Percentiles rank a stretch among this genome's conserved stretches.
These are phyloP conservation scores for Grosmannia clavigera DNA, from an alignment of 2,329 filamentous ascomycete genomes.

Conservation along the genomic window DNA sequence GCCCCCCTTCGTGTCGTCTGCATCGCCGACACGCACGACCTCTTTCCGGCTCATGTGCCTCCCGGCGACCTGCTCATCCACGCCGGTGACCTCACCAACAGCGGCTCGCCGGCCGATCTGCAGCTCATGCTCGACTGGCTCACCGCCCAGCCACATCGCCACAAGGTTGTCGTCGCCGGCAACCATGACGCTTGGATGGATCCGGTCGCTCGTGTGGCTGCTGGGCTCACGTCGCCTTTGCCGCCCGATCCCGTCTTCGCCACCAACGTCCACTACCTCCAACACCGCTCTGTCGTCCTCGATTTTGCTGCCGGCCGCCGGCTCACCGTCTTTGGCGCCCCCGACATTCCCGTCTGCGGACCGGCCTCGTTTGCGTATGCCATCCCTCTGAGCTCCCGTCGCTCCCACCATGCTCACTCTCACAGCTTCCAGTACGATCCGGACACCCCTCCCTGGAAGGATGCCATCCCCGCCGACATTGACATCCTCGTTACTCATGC, in stretches of 20 bases:
- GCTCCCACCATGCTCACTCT: neutral
- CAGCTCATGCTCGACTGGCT: constrained; percentile 83
- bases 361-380: constrained; percentile 49
- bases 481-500: constrained; percentile 75
- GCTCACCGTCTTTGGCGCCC: constrained; percentile 66
- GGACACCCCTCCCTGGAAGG: constrained; percentile 56
- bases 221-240: constrained; percentile 27
- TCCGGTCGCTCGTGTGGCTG: constrained; percentile 41
- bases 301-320: constrained; percentile 43
- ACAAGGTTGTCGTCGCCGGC: constrained; percentile 75
- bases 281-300: constrained; percentile 54
- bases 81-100: constrained; percentile 71
- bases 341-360: constrained; percentile 68
- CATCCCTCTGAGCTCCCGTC: neutral
- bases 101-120: constrained; percentile 59
- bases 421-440: constrained; percentile 59
- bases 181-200: constrained; percentile 90
- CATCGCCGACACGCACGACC: constrained; percentile 78
- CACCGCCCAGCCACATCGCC: constrained; percentile 53
- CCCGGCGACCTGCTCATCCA: constrained; percentile 79
- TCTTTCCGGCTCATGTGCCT: constrained; percentile 47
- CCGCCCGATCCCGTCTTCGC: constrained; percentile 45
- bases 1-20: constrained; percentile 65
- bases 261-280: constrained; percentile 56
- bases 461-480: constrained; percentile 55